These are phyloP conservation scores for Yamadazyma kanchanaburiensis DNA, from an alignment of 1,139 yeast genomes.

Conservation along the genomic window DNA sequence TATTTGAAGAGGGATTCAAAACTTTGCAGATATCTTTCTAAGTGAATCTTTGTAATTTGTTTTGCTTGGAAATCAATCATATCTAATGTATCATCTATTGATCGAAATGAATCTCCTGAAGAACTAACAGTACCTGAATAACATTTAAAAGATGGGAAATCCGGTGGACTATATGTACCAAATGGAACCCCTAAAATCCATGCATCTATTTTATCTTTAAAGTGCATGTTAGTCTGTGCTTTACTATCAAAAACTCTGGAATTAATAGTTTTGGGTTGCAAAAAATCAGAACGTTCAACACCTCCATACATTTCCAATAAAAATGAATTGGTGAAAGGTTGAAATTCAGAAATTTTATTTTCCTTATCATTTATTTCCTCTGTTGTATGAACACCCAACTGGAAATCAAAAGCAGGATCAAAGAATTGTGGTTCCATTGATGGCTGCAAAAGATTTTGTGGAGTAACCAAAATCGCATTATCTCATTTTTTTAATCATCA, in stretches of 20 bases:
- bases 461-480: neutral
- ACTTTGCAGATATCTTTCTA: constrained; percentile 38
- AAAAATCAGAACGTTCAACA: no score
- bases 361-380: neutral
- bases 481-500: neutral
- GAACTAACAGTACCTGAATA: constrained; percentile 39
- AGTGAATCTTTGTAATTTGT: constrained; percentile 44
- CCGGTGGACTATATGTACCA: constrained; percentile 6
- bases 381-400: no score
- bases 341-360: neutral
- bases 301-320: no score
- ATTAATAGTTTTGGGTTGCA: no score
- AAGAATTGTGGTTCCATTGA: neutral
- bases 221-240: constrained; percentile 63
- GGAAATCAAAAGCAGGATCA: no score
- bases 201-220: constrained; percentile 54
- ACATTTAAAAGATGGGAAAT: constrained; percentile 6
- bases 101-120: constrained; percentile 15
- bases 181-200: constrained; percentile 63
- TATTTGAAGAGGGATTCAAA: no score
- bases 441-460: constrained; percentile 5
- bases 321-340: no score
- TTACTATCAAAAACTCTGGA: no score
- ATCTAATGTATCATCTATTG: constrained; percentile 27
- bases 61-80: constrained; percentile 51